Percentiles rank a stretch among this genome's conserved stretches.
Conservation (phyloP, 768 basidiomycete genomes). For the Trametes meyenii region DNA sequence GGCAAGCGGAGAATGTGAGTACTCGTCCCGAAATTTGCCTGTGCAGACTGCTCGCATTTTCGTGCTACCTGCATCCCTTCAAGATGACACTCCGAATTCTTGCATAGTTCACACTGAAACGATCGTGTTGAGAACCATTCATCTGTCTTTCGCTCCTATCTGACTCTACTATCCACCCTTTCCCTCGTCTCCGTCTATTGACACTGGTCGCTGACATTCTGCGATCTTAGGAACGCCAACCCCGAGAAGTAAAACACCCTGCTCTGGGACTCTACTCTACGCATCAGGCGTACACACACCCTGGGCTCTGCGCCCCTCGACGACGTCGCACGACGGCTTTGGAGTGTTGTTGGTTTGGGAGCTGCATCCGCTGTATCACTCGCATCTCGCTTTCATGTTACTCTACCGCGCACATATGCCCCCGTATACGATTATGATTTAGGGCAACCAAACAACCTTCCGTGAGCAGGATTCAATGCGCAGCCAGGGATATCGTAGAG, state of each 20-base stretch:
- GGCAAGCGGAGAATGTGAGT: constrained; percentile 98
- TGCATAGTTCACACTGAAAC: constrained; percentile 99
- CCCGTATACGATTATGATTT: constrained; percentile 23
- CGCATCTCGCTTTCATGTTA: constrained; percentile 28
- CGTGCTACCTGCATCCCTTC: constrained; percentile 19
- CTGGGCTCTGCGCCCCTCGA: constrained; percentile 13
- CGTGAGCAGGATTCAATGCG: no score
- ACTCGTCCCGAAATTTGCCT: constrained; percentile 15
- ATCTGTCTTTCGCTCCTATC: constrained; percentile 99
- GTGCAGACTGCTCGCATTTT: background rate
- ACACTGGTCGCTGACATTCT: constrained; percentile 16
- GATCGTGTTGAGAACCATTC: constrained; percentile 78
- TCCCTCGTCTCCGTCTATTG: constrained; percentile 4
- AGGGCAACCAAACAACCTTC: constrained; percentile 8
- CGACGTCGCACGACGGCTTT: constrained; percentile 15
- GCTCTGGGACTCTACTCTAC: constrained; percentile 17
- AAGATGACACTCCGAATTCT: constrained; percentile 60
- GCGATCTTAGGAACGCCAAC: constrained; percentile 39
- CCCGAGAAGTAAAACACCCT: constrained; percentile 39
- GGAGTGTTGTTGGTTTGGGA: constrained; percentile 24
- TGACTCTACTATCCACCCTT: constrained; percentile 50
- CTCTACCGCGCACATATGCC: constrained; percentile 26
- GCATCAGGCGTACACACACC: constrained; percentile 25
- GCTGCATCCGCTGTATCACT: constrained; percentile 27
- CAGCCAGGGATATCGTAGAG: no score